Evolutionary conservation across 371 early-diverging fungal genomes (phyloP).

Genomic region (Circinella umbellata): DNA sequence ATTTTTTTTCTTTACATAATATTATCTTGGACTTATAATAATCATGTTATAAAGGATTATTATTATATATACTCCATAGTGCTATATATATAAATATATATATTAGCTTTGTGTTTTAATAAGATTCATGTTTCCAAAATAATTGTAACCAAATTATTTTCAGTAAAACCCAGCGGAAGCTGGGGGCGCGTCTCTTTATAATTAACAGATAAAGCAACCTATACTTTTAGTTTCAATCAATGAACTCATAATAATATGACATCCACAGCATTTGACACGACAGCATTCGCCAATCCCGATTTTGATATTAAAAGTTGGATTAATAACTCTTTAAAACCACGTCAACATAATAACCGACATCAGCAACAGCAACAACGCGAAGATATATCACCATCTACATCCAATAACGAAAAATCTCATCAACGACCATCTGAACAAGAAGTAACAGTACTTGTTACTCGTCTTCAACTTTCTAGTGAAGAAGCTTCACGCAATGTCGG

Average conservation of each 20-base stretch:
- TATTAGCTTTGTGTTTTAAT: too few species aligned
- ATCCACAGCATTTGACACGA: constrained; percentile 27
- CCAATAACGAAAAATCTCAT: neutral
- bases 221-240: neutral
- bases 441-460: constrained; percentile 61
- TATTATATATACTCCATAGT: too few species aligned
- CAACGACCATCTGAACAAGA: constrained; percentile 40
- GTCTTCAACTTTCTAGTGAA: constrained; percentile 61
- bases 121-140: too few species aligned
- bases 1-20: too few species aligned
- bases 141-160: too few species aligned
- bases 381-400: neutral
- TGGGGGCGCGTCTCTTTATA: neutral
- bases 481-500: constrained; percentile 57
- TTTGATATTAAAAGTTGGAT: constrained; percentile 73
- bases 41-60: too few species aligned
- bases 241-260: constrained; percentile 14
- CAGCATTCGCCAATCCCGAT: constrained; percentile 44
- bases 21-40: too few species aligned
- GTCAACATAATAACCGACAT: constrained; percentile 6
- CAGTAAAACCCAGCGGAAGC: too few species aligned
- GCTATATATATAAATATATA: too few species aligned
- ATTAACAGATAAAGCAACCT: neutral
- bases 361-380: neutral
- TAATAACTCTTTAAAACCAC: constrained; percentile 47